A percentile compares a stretch with the other conserved stretches of the same genome.
phyloP scores from a whole-genome alignment of 192 early-diverging fungal genomes.

The Phlyctochytrium bullatum region DNA sequence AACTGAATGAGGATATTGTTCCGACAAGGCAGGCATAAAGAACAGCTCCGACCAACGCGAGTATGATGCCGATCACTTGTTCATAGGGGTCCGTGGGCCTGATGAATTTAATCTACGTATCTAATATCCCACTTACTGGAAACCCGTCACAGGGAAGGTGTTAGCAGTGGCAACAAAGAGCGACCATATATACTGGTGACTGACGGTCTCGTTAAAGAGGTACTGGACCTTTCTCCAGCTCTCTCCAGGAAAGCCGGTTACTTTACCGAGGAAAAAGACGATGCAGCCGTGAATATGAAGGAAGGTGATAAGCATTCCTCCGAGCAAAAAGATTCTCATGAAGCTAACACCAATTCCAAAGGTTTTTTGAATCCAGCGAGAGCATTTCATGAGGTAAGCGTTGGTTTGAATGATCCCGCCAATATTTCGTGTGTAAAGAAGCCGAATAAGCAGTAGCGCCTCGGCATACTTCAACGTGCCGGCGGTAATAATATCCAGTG shows the following conservation, averaged over 20 bases:
- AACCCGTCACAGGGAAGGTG: conserved; percentile 41
- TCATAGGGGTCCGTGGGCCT: conserved; percentile 34
- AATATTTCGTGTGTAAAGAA: conserved; percentile 27
- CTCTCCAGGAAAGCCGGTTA: conserved; percentile 20
- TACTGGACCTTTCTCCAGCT: conserved; percentile 24
- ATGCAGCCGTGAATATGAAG: conserved; percentile 43
- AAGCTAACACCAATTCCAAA: conserved; percentile 40
- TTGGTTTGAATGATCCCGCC: conserved; percentile 23
- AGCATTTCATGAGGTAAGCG: conserved; percentile 20
- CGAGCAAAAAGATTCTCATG: conserved; percentile 38
- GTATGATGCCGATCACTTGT: conserved; percentile 33
- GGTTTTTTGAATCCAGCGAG: conserved; percentile 12
- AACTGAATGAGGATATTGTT: conserved; percentile 47
- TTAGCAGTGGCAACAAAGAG: conserved; percentile 42
- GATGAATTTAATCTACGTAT: no score
- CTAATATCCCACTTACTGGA: conserved; percentile 35
- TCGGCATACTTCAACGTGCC: conserved; percentile 20
- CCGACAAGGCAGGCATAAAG: conserved; percentile 45
- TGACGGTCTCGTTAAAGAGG: conserved; percentile 16
- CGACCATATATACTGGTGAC: conserved; percentile 40
- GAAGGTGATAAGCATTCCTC: conserved; percentile 27
- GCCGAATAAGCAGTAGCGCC: conserved; percentile 24
- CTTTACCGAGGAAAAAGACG: conserved; percentile 32
- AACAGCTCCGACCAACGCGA: conserved; percentile 33
- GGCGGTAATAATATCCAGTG: conserved; percentile 32